Evolutionary conservation across 208 protist species (phyloP).

Genomic region (Trypanosoma caninum): DNA sequence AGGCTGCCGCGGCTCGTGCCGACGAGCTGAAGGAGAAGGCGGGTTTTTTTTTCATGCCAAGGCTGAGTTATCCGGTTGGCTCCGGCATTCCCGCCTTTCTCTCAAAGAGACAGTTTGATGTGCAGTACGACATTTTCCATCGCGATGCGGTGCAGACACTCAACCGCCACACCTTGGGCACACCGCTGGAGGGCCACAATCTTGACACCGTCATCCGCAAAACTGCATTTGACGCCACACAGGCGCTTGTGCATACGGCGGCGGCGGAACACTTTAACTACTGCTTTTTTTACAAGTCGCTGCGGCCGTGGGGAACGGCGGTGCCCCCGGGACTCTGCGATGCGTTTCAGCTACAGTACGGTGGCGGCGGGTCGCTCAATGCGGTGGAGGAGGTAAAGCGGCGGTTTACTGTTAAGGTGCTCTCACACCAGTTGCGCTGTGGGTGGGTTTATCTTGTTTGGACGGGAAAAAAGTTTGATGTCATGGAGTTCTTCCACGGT

Average conservation of each 20-base stretch:
- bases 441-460: slow-evolving; percentile 88
- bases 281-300: slow-evolving; percentile 87
- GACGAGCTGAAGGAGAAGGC: slow-evolving; percentile 43
- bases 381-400: slow-evolving; percentile 61
- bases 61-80: slow-evolving; percentile 56
- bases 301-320: slow-evolving; percentile 76
- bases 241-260: slow-evolving; percentile 58
- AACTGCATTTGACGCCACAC: slow-evolving; percentile 77
- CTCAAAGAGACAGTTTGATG: slow-evolving; percentile 60
- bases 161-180: slow-evolving; percentile 72
- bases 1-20: slow-evolving; percentile 36
- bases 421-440: slow-evolving; percentile 53
- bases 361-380: slow-evolving; percentile 50
- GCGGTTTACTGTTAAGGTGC: slow-evolving; percentile 40
- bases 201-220: slow-evolving; percentile 77
- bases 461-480: slow-evolving; percentile 77
- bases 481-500: slow-evolving; percentile 74
- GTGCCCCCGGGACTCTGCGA: slow-evolving; percentile 63
- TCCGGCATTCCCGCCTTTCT: slow-evolving; percentile 64
- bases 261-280: slow-evolving; percentile 90
- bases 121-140: slow-evolving; percentile 82
- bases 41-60: slow-evolving; percentile 72
- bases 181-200: slow-evolving; percentile 76
- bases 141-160: slow-evolving; percentile 69
- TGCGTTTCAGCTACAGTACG: slow-evolving; percentile 73